Percentiles rank a stretch among this genome's conserved stretches.
Evolutionary conservation across 345 rosid genomes (phyloP).

Genomic region (Linum usitatissimum): DNA sequence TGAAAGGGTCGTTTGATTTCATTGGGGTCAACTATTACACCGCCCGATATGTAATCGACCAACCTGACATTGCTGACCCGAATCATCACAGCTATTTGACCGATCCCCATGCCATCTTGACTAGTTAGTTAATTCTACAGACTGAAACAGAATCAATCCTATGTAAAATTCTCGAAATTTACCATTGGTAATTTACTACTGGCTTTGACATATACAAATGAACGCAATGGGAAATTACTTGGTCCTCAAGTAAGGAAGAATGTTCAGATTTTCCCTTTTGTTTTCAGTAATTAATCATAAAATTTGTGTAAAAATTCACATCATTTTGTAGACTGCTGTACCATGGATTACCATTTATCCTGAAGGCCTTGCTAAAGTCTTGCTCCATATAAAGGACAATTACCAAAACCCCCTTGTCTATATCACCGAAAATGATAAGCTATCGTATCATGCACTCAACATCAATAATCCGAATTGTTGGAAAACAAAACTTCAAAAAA

Average conservation of each 20-base stretch:
- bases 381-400: no score
- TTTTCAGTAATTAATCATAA: neutral
- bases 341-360: neutral
- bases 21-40: constrained; percentile 14
- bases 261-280: neutral
- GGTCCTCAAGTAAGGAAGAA: neutral
- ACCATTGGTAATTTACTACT: no score
- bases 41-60: neutral
- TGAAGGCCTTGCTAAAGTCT: neutral
- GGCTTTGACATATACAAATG: neutral
- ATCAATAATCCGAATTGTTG: no score
- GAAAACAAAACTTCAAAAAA: no score
- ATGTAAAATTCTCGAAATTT: neutral
- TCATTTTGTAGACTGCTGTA: neutral
- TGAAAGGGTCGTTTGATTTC: constrained; percentile 14
- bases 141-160: neutral
- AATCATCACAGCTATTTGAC: neutral
- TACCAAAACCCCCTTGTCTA: no score
- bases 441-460: neutral
- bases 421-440: neutral
- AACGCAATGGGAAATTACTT: neutral
- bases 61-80: neutral
- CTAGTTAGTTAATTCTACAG: neutral
- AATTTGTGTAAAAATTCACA: neutral
- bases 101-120: neutral